These are phyloP conservation scores for Dalbergia cochinchinensis DNA, from an alignment of 306 rosid genomes.

Conservation along the genomic window DNA sequence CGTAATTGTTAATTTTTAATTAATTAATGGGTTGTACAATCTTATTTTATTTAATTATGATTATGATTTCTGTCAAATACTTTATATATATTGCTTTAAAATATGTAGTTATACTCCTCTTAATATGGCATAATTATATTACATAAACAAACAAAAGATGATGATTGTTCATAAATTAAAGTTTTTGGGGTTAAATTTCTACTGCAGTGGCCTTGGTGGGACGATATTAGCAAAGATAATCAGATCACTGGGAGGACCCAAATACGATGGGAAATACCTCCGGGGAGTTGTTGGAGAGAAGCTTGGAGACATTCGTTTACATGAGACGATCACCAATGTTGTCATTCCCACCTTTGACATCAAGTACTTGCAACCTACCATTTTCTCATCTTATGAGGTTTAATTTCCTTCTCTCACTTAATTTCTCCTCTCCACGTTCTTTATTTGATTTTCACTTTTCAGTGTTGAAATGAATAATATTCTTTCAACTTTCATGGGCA, in stretches of 20 bases:
- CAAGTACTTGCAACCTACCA: slow-evolving; percentile 61
- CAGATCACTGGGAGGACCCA: slow-evolving; percentile 69
- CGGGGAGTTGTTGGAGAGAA: slow-evolving; percentile 59
- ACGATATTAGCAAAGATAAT: slow-evolving; percentile 27
- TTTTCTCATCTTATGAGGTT: slow-evolving; percentile 68
- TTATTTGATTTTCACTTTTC: neutral
- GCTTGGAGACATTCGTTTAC: slow-evolving; percentile 64
- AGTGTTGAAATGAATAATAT: too few species aligned
- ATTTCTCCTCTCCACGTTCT: neutral
- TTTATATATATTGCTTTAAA: too few species aligned
- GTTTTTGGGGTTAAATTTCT: neutral
- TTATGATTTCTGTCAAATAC: too few species aligned
- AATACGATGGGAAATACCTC: slow-evolving; percentile 76
- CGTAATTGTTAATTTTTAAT: too few species aligned
- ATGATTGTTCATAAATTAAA: neutral
- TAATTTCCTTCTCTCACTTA: neutral
- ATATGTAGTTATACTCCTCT: too few species aligned
- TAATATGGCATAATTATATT: too few species aligned
- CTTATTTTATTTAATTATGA: too few species aligned
- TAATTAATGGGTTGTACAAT: too few species aligned
- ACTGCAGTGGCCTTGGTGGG: slow-evolving; percentile 32
- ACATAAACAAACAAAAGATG: too few species aligned
- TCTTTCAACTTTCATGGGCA: too few species aligned
- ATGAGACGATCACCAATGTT: slow-evolving; percentile 69
- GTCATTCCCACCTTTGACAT: slow-evolving; percentile 75